phyloP scores from a whole-genome alignment of 768 basidiomycete genomes.

The Rhodotorula graminis region DNA sequence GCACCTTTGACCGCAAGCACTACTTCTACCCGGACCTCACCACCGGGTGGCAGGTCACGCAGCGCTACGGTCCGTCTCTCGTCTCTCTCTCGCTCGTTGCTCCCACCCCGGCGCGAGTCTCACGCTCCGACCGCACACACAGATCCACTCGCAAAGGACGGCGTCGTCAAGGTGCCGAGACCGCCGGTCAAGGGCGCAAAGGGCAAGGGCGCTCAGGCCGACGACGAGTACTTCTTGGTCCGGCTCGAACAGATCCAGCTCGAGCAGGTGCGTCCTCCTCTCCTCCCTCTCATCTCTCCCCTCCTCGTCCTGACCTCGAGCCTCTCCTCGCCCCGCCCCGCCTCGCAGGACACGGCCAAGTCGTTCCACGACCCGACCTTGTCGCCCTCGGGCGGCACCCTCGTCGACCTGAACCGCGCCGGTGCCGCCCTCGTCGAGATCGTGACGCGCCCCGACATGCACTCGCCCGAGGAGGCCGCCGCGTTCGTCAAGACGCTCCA shows the following conservation, averaged over 20 bases:
- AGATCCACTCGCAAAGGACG: slow-evolving; percentile 76
- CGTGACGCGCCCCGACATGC: slow-evolving; percentile 85
- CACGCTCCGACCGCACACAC: no score
- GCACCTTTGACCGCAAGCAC: slow-evolving; percentile 83
- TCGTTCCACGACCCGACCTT: slow-evolving; percentile 53
- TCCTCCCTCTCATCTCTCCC: background rate
- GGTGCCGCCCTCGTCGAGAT: slow-evolving; percentile 91
- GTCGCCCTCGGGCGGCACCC: slow-evolving; percentile 48
- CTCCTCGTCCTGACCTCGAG: slow-evolving; percentile 12
- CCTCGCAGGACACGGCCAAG: slow-evolving; percentile 78
- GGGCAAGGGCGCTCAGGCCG: slow-evolving; percentile 40
- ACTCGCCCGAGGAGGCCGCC: slow-evolving; percentile 80
- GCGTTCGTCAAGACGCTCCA: slow-evolving; percentile 80
- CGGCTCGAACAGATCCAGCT: slow-evolving; percentile 90
- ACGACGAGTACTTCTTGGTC: slow-evolving; percentile 49
- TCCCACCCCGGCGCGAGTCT: no score
- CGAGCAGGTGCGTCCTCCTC: slow-evolving; percentile 68
- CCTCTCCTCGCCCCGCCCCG: background rate
- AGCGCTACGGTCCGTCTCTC: slow-evolving; percentile 68
- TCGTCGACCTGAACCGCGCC: slow-evolving; percentile 85
- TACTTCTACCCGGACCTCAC: slow-evolving; percentile 97
- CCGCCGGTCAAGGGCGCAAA: slow-evolving; percentile 41
- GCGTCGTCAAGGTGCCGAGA: slow-evolving; percentile 53
- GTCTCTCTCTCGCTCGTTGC: no score
- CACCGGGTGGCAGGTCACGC: slow-evolving; percentile 92